Evolutionary conservation across 176 grass and related monocot species (phyloP).

Genomic region (Juncus effusus): DNA sequence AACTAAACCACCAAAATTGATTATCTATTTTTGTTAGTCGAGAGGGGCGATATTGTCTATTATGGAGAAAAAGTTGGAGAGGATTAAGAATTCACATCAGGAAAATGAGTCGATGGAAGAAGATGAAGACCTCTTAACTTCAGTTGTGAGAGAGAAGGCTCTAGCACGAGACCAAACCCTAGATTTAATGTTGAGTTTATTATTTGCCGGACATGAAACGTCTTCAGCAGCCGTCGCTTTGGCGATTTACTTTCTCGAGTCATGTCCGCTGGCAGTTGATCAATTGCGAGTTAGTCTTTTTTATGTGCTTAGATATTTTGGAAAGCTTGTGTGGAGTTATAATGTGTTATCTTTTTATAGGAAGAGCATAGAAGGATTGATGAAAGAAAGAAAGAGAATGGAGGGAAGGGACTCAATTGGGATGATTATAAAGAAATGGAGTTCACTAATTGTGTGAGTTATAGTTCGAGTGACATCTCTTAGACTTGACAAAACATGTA

Average conservation of each 20-base stretch:
- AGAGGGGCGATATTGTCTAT: constrained; percentile 48
- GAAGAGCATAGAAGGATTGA: constrained; percentile 66
- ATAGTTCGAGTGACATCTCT: background rate
- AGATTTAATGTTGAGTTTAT: constrained; percentile 72
- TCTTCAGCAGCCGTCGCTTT: constrained; percentile 69
- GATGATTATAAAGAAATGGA: constrained; percentile 90
- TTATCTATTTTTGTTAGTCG: constrained; percentile 27
- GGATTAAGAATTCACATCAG: constrained; percentile 31
- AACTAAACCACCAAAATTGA: background rate
- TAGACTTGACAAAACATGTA: background rate
- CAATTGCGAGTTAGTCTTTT: constrained; percentile 42
- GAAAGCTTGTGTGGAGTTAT: background rate
- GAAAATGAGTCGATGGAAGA: constrained; percentile 27
- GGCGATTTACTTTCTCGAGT: constrained; percentile 70
- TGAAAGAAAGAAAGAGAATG: constrained; percentile 43
- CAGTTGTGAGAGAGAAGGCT: constrained; percentile 46
- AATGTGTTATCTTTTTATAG: constrained; percentile 23
- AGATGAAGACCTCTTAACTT: constrained; percentile 74
- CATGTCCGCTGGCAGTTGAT: constrained; percentile 49
- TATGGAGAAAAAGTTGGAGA: constrained; percentile 58
- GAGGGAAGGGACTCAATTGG: constrained; percentile 49
- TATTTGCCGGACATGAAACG: constrained; percentile 80
- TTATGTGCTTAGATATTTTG: background rate
- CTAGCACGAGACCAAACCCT: constrained; percentile 64
- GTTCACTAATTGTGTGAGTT: constrained; percentile 79